Evolutionary conservation across 495 filamentous ascomycete species (phyloP), one percentile per base, ranked within the genome.

Genomic region (Bathelium albidoporum): DNA sequence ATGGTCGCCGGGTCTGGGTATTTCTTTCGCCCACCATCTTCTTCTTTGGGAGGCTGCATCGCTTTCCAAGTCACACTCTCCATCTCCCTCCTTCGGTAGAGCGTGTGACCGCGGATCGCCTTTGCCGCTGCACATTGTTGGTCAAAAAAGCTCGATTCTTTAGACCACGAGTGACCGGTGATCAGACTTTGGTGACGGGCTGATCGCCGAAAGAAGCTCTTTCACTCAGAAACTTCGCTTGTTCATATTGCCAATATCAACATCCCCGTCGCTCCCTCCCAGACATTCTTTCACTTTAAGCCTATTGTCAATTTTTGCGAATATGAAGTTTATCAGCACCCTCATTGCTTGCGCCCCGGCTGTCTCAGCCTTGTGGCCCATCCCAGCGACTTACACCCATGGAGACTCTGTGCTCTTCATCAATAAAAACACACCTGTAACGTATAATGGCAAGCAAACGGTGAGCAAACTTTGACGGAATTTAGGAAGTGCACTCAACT

Each of bases 391-490:
- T 55, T 79, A 80, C 67, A 76, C 74, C 59, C 80, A 75, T 61
- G 85, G 85, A 10, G 75, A 74, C 63, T 75, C 76, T 2, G 76
- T 79, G 20, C 64, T 87, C 39, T 88, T 80, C 77, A 81, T 88
- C 61, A 71, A 77, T 49, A 71, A 80, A 24, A 71, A 77, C 62
- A 71, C 86, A 14, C 39, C 75, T 18, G 74, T 87, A 59, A 80
- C 76, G 31, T 87, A 86, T 68, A 83, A 83, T 70, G 79, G 80
- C 34, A 60, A 65, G 29, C 14, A 31, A 32, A 18, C 41, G 22
- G 68, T 65, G 58, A 22, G 65, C 61, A 36, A 20, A 22, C n/a
- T 16, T 59, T n/a, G 3, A 62, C 32, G 22, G 0, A 59, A 31
- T 14, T 31, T n/a, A 32, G 18, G 12, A 53, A 62, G 32, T 16